Percentiles rank a stretch among this genome's conserved stretches.
Evolutionary conservation across 768 basidiomycete species (phyloP).

Genomic region (Lactarius quietus): DNA sequence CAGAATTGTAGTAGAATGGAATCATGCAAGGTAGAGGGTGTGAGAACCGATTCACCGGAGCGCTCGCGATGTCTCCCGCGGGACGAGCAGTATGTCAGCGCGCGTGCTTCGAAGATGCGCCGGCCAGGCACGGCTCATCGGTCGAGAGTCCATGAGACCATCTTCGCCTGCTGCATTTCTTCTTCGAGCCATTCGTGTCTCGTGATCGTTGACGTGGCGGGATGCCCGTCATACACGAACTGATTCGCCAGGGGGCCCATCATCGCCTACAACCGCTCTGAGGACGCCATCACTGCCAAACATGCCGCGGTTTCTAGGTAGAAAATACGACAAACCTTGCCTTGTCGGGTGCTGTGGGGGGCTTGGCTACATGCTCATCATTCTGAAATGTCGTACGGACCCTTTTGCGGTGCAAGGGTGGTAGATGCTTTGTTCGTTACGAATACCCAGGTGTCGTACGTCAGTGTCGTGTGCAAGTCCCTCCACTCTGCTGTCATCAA

Average conservation of each 20-base stretch:
- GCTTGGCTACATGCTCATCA: constrained; percentile 1
- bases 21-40: constrained; percentile 10
- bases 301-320: constrained; percentile 4
- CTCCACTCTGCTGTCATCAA: constrained; percentile 6
- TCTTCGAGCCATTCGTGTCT: neutral
- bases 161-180: constrained; percentile 6
- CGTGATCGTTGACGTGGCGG: constrained; percentile 13
- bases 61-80: constrained; percentile 10
- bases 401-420: neutral
- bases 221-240: neutral
- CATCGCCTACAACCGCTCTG: constrained; percentile 6
- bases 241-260: constrained; percentile 21
- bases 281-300: constrained; percentile 7
- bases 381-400: neutral
- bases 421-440: neutral
- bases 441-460: neutral
- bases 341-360: neutral
- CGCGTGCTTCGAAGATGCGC: constrained; percentile 6
- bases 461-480: neutral
- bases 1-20: constrained; percentile 15
- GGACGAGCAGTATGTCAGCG: constrained; percentile 4
- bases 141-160: constrained; percentile 11
- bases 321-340: constrained; percentile 1
- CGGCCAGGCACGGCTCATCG: neutral
- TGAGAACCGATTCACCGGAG: constrained; percentile 7